phyloP scores from a whole-genome alignment of 805 yeast species.

The Kuraishia floccosa region DNA sequence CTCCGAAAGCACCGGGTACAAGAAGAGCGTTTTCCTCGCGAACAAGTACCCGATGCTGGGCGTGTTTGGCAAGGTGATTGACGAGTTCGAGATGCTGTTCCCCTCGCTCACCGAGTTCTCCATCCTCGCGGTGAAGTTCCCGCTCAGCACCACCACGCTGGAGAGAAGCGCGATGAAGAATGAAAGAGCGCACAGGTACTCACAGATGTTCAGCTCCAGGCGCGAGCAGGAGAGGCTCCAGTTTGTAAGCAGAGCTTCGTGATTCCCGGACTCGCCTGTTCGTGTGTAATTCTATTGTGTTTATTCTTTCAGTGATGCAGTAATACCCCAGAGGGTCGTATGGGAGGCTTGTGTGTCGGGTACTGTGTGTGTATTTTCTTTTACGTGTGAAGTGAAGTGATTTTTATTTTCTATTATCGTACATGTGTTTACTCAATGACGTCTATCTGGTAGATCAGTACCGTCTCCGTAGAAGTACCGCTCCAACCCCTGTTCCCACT shows the following conservation, averaged over 20 bases:
- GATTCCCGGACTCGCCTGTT: no score
- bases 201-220: no score
- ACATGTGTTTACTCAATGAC: constrained; percentile 5
- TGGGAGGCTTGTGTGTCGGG: no score
- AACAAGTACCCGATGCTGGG: constrained; percentile 4
- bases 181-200: no score
- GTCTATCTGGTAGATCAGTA: constrained; percentile 71
- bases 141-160: not conserved
- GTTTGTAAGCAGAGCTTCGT: no score
- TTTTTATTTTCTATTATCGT: no score
- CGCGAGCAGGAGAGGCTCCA: no score
- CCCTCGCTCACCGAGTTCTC: constrained; percentile 1
- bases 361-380: no score
- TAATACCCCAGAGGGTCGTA: no score
- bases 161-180: not conserved
- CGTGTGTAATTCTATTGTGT: no score
- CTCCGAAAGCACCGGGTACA: not conserved
- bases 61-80: constrained; percentile 4
- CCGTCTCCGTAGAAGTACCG: constrained; percentile 69
- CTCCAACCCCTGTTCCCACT: constrained; percentile 97
- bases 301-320: no score
- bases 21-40: not conserved
- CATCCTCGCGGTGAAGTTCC: not conserved
- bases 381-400: no score
- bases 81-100: constrained; percentile 1